These are phyloP conservation scores for Pugionium cornutum DNA, from an alignment of 345 rosid genomes.

Conservation along the genomic window DNA sequence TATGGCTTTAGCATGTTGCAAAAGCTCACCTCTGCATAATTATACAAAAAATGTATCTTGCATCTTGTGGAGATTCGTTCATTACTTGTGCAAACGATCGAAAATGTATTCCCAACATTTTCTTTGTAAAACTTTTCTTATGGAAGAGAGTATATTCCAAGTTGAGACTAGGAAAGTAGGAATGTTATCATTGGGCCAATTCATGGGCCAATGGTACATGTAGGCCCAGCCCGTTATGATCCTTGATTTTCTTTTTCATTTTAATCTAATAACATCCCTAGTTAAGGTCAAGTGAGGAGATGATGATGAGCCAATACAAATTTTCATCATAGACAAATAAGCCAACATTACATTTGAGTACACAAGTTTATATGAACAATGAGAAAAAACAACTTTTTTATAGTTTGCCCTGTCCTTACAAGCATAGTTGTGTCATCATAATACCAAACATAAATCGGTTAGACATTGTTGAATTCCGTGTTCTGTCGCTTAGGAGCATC, in stretches of 20 bases:
- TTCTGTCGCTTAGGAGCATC: constrained; percentile 49
- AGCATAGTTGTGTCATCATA: constrained; percentile 15
- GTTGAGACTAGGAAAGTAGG: constrained; percentile 4
- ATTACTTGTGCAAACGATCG: constrained; percentile 19
- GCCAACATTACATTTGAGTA: constrained; percentile 24
- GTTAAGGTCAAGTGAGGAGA: neutral
- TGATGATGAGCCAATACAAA: constrained; percentile 17
- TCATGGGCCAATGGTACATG: neutral
- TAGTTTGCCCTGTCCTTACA: constrained; percentile 23
- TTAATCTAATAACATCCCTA: neutral
- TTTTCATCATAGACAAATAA: constrained; percentile 20
- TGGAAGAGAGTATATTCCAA: constrained; percentile 36
- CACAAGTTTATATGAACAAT: constrained; percentile 35
- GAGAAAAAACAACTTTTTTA: constrained; percentile 16
- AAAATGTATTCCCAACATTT: constrained; percentile 17
- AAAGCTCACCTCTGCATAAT: constrained; percentile 7
- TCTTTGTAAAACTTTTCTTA: constrained; percentile 24
- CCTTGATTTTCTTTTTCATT: neutral
- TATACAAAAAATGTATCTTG: neutral
- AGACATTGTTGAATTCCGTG: constrained; percentile 56
- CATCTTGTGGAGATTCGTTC: constrained; percentile 21
- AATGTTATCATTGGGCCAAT: neutral
- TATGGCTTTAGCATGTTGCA: constrained; percentile 44
- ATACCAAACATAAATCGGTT: constrained; percentile 14
- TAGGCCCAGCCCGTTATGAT: neutral